Percentiles rank a stretch among this genome's conserved stretches.
Conservation (phyloP, 2,329 filamentous ascomycete species). For the Penicillium sp. region DNA sequence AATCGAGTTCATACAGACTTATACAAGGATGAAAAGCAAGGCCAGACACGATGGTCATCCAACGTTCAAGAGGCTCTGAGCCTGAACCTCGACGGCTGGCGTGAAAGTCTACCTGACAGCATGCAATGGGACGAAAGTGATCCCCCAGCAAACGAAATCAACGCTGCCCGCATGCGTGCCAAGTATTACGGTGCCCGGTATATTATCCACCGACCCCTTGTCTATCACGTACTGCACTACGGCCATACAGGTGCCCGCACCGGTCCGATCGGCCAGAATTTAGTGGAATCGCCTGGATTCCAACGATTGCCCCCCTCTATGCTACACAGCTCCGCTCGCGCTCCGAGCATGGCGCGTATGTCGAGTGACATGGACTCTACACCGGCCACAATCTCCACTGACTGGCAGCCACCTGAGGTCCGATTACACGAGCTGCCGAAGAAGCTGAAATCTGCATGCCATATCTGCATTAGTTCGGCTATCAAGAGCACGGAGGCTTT, state of each 20-base stretch:
- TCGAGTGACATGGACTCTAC: conserved; percentile 31
- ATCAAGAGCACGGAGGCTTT: conserved; percentile 6
- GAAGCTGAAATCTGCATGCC: conserved; percentile 28
- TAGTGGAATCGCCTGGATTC: conserved; percentile 29
- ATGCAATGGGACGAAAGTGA: conserved; percentile 61
- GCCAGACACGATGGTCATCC: conserved; percentile 30
- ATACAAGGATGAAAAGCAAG: conserved; percentile 40
- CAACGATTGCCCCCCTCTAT: conserved; percentile 33
- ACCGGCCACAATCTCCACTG: conserved; percentile 1
- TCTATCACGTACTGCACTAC: conserved; percentile 52
- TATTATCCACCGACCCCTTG: conserved; percentile 75
- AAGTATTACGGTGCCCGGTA: conserved; percentile 92
- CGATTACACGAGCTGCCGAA: conserved; percentile 27
- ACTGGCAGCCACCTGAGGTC: conserved; percentile 16
- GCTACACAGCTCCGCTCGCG: conserved; percentile 18
- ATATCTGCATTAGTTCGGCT: conserved; percentile 2
- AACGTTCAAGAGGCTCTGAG: conserved; percentile 37
- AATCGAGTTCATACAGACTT: conserved; percentile 50
- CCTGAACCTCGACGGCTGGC: conserved; percentile 48
- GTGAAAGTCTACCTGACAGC: conserved; percentile 40
- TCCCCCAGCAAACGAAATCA: conserved; percentile 63
- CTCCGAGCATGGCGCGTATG: conserved; percentile 26
- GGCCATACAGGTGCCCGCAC: conserved; percentile 33
- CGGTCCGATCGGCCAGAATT: conserved; percentile 6
- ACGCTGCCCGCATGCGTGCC: conserved; percentile 72